Evolutionary conservation across 1,284 basidiomycete species (phyloP).

Genomic region (Entoloma clypeatum): DNA sequence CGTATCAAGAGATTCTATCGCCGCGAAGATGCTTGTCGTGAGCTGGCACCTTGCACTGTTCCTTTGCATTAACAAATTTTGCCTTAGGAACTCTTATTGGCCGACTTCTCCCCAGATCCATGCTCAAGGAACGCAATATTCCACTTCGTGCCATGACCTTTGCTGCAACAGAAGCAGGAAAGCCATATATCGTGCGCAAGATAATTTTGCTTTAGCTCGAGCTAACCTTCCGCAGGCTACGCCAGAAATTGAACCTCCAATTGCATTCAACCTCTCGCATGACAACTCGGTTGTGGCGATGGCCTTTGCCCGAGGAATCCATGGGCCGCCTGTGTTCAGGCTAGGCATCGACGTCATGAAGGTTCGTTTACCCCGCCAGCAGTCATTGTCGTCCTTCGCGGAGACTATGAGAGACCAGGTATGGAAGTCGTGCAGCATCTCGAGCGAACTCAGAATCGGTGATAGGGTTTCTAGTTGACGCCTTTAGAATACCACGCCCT

Average conservation of each 20-base stretch:
- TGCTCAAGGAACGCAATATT: conserved; percentile 56
- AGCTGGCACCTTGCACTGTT: conserved; percentile 23
- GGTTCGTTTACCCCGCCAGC: conserved; percentile 54
- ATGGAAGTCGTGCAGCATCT: background rate
- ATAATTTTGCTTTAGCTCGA: background rate
- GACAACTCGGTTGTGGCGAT: conserved; percentile 70
- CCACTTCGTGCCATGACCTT: conserved; percentile 46
- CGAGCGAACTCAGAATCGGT: background rate
- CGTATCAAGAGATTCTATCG: conserved; percentile 63
- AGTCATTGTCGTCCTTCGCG: conserved; percentile 56
- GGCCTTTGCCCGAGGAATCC: conserved; percentile 51
- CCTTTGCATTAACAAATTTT: background rate
- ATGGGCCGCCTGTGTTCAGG: conserved; percentile 54
- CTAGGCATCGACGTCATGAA: conserved; percentile 81
- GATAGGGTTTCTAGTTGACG: conserved; percentile 46
- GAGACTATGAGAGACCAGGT: conserved; percentile 67
- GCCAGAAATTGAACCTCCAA: conserved; percentile 40
- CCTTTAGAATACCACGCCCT: conserved; percentile 42
- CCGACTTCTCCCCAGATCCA: conserved; percentile 58
- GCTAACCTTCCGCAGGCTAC: conserved; percentile 34
- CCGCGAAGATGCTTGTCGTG: conserved; percentile 71
- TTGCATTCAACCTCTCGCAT: conserved; percentile 79
- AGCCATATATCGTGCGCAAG: conserved; percentile 64
- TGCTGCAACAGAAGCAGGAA: conserved; percentile 54
- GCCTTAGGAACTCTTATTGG: conserved; percentile 67